Evolutionary conservation across 2,329 filamentous ascomycete species (phyloP).

Genomic region (Ceratocystis papillata): DNA sequence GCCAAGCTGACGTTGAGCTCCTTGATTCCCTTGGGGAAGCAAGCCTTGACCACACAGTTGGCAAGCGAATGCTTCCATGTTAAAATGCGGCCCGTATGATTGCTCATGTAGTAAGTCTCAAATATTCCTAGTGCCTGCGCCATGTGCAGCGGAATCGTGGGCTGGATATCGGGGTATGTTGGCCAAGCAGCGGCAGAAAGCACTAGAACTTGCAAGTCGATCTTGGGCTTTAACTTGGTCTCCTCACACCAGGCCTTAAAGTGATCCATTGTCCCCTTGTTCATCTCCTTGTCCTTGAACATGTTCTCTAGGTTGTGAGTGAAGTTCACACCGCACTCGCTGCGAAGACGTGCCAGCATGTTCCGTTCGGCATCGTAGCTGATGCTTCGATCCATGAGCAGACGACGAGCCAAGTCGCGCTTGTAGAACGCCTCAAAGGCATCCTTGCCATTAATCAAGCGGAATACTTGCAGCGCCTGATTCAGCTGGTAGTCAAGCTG

Average conservation of each 20-base stretch:
- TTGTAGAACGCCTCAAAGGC: conserved; percentile 99
- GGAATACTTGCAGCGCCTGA: conserved; percentile 84
- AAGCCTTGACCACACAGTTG: conserved; percentile 74
- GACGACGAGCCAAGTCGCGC: conserved; percentile 78
- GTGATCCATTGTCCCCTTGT: conserved; percentile 81
- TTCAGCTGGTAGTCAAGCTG: conserved; percentile 89
- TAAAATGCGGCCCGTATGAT: conserved; percentile 77
- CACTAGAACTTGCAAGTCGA: conserved; percentile 65
- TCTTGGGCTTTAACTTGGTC: conserved; percentile 45
- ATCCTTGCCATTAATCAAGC: conserved; percentile 93
- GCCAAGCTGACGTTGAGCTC: conserved; percentile 85
- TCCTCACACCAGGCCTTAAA: conserved; percentile 54
- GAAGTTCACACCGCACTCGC: conserved; percentile 85
- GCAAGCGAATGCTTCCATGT: conserved; percentile 91
- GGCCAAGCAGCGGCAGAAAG: conserved; percentile 91
- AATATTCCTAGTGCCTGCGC: conserved; percentile 69
- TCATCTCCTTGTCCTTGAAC: conserved; percentile 96
- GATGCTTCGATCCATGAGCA: conserved; percentile 85
- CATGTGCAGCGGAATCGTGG: conserved; percentile 67
- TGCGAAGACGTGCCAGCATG: conserved; percentile 85
- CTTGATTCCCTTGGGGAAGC: conserved; percentile 69
- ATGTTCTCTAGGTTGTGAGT: conserved; percentile 97
- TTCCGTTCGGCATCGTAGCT: conserved; percentile 91
- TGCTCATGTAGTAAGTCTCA: conserved; percentile 73
- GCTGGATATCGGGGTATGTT: conserved; percentile 62